phyloP scores from a whole-genome alignment of 1,284 basidiomycete species.

The Flammula alnicola region DNA sequence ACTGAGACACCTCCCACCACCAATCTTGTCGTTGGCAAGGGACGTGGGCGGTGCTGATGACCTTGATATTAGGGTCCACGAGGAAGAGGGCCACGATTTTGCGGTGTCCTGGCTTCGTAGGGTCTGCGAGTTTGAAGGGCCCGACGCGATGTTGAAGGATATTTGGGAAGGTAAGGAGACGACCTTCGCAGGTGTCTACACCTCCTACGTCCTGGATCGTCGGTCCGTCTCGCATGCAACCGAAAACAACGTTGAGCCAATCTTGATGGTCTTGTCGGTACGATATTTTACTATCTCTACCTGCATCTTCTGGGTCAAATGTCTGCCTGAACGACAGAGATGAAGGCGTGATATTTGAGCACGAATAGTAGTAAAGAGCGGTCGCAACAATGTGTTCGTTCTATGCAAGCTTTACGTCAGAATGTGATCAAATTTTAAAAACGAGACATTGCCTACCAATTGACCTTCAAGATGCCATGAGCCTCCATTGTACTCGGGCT shows the following conservation, averaged over 20 bases:
- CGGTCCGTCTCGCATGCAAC: constrained; percentile 23
- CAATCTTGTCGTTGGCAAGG: constrained; percentile 48
- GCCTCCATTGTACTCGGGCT: constrained; percentile 41
- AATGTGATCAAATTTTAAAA: background rate
- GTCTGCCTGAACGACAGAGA: constrained; percentile 37
- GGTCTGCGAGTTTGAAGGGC: constrained; percentile 46
- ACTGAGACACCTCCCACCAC: constrained; percentile 27
- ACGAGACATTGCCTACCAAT: constrained; percentile 25
- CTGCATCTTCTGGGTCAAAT: constrained; percentile 4
- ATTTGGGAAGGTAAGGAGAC: constrained; percentile 50
- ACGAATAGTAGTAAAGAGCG: constrained; percentile 45
- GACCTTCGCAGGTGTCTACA: constrained; percentile 39
- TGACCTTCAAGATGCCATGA: constrained; percentile 47
- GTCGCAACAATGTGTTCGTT: constrained; percentile 54
- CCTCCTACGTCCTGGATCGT: constrained; percentile 38
- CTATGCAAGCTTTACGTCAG: constrained; percentile 20
- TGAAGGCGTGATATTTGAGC: constrained; percentile 37
- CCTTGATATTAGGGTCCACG: constrained; percentile 47
- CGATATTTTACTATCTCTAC: constrained; percentile 12
- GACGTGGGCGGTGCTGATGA: constrained; percentile 48
- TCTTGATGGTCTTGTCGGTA: constrained; percentile 32
- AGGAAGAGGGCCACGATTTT: constrained; percentile 56
- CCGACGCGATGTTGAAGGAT: constrained; percentile 49
- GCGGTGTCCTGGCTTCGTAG: constrained; percentile 47
- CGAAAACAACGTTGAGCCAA: constrained; percentile 36